Evolutionary conservation across 2,329 filamentous ascomycete species (phyloP), one percentile per base, ranked within the genome.

Genomic region (Elsinoe batatas): DNA sequence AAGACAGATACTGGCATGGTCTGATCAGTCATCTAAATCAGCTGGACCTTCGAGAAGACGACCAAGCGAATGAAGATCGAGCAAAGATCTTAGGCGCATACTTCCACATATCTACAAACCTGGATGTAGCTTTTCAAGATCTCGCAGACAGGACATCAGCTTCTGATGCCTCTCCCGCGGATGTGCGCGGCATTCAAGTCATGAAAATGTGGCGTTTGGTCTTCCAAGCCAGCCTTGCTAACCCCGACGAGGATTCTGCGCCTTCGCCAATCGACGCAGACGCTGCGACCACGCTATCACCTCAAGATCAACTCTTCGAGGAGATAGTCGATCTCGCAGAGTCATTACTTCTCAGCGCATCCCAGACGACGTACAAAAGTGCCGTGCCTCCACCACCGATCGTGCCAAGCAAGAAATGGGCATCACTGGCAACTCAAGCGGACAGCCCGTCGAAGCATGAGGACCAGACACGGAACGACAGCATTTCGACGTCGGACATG

Each of bases 1-100:
- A 44, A 18, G 38, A 55, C 20, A 40, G 42, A 22, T 37, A 37
- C 32, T 55, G 53, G 53, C 47, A 51, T 26, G 47, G 47, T 13
- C 47, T 51, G 2, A 51, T 51, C 47, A 51, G 33, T 38, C 47
- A 51, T 12, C 47, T 51, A 2, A 51, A 51, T 17, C 30, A 51
- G 30, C 33, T 51, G 20, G 47, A 51, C 26, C 15, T 51, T 11
- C 32, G 47, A 12, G 47, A 51, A 11, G 47, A 51, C 47, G 32
- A 36, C 12, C 26, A 38, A n/a, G 47, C 38, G 1, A 33, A 33
- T 15, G 47, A 51, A 51, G 47, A 51, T 30, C 47, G 47, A 22
- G 47, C 47, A n/a, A 35, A 36, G 12, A 17, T 51, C 35, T 20
- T 51, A 18, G 33, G 17, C 26, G 32, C 47, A n/a, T 51, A 51